These are phyloP conservation scores for Saccharomyces mikatae DNA, from an alignment of 805 yeast genomes.

Conservation along the genomic window DNA sequence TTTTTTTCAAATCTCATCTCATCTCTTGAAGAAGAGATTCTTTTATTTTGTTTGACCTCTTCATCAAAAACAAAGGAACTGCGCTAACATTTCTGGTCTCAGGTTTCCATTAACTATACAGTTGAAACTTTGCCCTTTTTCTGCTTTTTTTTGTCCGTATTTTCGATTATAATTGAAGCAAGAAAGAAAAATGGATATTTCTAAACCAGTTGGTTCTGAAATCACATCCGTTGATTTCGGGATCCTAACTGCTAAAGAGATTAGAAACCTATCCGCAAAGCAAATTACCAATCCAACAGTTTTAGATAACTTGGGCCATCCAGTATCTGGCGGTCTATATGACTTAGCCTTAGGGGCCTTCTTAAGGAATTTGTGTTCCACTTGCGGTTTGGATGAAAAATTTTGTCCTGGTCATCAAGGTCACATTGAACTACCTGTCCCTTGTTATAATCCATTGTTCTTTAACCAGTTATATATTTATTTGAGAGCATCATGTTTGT, in stretches of 20 bases:
- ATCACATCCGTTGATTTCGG: constrained; percentile 89
- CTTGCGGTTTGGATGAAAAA: constrained; percentile 92
- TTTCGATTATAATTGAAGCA: background rate
- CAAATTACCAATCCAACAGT: constrained; percentile 93
- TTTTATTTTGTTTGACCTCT: background rate
- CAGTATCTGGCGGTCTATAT: constrained; percentile 86
- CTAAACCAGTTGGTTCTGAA: constrained; percentile 93
- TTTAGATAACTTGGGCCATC: constrained; percentile 94
- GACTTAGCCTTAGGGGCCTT: constrained; percentile 96
- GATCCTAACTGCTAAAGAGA: constrained; percentile 71
- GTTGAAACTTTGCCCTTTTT: background rate
- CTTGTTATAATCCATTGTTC: constrained; percentile 90
- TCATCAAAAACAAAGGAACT: background rate
- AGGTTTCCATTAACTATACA: background rate
- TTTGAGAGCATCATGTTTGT: constrained; percentile 78
- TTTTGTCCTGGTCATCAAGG: constrained; percentile 98
- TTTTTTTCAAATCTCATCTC: background rate
- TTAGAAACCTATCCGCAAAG: constrained; percentile 81
- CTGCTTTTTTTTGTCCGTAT: background rate
- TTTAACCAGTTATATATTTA: constrained; percentile 84
- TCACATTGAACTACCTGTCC: constrained; percentile 92
- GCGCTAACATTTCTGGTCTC: background rate
- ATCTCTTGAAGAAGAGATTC: background rate
- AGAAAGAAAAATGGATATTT: constrained; percentile 67
- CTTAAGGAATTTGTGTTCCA: constrained; percentile 76